phyloP scores from a whole-genome alignment of 2,329 filamentous ascomycete species.

The Colletotrichum agaves region DNA sequence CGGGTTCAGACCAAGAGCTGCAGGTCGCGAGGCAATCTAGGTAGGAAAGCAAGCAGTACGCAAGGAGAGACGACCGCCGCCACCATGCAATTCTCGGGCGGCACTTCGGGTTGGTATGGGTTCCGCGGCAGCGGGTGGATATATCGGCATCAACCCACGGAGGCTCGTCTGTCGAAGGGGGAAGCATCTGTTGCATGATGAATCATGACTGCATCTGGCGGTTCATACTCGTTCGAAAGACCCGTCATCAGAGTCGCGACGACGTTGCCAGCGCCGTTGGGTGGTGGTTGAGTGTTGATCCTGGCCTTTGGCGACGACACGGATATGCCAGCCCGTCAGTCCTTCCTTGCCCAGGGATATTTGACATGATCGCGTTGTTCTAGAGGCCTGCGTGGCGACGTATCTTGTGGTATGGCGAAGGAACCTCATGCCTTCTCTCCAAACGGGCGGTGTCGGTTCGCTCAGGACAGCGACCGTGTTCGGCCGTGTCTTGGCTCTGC shows the following conservation, averaged over 20 bases:
- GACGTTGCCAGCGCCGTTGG: not conserved
- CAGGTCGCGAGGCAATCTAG: slow-evolving; percentile 17
- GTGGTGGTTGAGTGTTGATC: not conserved
- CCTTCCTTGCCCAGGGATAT: not conserved
- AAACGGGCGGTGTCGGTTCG: not conserved
- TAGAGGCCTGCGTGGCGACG: not conserved
- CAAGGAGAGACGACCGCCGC: not conserved
- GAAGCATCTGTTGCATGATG: not conserved
- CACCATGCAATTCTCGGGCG: slow-evolving; percentile 35
- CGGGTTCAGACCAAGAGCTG: slow-evolving; percentile 23
- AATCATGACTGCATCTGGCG: not conserved
- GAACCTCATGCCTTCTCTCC: not conserved
- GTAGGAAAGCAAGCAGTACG: not conserved
- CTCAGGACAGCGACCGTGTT: slow-evolving; percentile 17
- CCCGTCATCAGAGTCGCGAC: not conserved
- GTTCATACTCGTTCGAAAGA: not conserved
- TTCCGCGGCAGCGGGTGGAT: slow-evolving; percentile 11
- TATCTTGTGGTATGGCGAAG: not conserved
- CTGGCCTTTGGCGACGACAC: not conserved
- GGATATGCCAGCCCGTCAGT: not conserved
- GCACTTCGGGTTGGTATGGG: slow-evolving; percentile 17
- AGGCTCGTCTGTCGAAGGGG: not conserved
- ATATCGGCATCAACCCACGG: slow-evolving; percentile 18
- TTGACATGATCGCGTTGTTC: not conserved
- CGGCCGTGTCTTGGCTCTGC: slow-evolving; percentile 34